A percentile compares a stretch with the other conserved stretches of the same genome.
Conservation (phyloP, 2,329 filamentous ascomycete species). For the Aspergillus neotritici region DNA sequence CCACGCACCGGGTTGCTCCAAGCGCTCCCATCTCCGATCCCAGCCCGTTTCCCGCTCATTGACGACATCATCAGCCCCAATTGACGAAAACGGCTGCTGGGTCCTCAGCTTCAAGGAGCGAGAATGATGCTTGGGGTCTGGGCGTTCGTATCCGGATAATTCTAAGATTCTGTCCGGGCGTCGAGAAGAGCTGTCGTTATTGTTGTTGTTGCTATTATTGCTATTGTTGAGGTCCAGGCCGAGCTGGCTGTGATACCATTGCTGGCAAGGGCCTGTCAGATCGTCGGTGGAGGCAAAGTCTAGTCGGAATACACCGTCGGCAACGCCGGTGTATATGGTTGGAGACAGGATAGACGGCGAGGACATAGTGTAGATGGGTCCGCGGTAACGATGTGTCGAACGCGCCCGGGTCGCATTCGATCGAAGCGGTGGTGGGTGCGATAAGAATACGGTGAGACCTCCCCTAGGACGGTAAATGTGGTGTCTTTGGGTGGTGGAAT, state of each 20-base stretch:
- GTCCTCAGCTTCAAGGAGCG: constrained; percentile 31
- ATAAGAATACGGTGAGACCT: constrained; percentile 42
- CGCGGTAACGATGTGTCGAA: constrained; percentile 32
- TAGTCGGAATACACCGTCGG: constrained; percentile 38
- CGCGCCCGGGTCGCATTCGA: constrained; percentile 10
- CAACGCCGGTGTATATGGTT: constrained; percentile 42
- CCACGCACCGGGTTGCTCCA: constrained; percentile 27
- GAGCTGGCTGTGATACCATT: constrained; percentile 33
- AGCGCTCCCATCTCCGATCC: constrained; percentile 35
- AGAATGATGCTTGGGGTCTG: constrained; percentile 27
- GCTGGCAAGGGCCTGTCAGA: constrained; percentile 22
- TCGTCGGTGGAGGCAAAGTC: constrained; percentile 44
- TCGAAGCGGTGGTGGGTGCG: constrained; percentile 20
- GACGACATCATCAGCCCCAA: constrained; percentile 15
- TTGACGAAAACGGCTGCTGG: constrained; percentile 27
- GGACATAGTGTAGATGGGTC: constrained; percentile 42
- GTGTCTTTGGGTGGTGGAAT: background rate
- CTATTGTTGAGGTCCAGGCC: constrained; percentile 13
- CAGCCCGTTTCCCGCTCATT: constrained; percentile 27
- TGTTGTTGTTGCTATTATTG: too few species aligned
- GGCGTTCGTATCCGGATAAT: constrained; percentile 42
- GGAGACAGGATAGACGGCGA: constrained; percentile 41
- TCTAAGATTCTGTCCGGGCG: constrained; percentile 25
- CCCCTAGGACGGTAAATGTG: constrained; percentile 16
- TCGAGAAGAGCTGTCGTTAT: background rate